Conservation (phyloP, 805 yeast genomes). For the Suhomyces prunicola region DNA sequence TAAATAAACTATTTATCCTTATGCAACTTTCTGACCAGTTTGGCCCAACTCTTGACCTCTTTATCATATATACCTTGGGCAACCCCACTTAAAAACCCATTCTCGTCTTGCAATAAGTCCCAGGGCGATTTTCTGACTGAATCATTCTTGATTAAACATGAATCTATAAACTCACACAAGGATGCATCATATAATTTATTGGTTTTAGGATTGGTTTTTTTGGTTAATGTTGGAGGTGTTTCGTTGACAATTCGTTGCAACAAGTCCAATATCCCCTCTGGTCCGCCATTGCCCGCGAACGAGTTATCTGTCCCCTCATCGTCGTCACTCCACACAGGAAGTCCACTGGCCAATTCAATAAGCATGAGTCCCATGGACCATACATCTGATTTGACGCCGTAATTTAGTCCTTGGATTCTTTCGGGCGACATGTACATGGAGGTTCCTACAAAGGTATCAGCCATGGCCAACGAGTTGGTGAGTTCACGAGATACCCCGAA, state of each 20-base stretch:
- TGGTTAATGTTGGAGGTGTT: slow-evolving; percentile 67
- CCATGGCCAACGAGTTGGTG: slow-evolving; percentile 77
- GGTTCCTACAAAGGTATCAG: slow-evolving; percentile 97
- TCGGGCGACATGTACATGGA: slow-evolving; percentile 97
- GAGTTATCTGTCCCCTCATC: slow-evolving; percentile 23
- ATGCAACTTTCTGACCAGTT: slow-evolving; percentile 31
- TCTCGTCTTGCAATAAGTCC: slow-evolving; percentile 49
- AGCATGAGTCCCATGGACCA: slow-evolving; percentile 95
- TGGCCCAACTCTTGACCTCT: slow-evolving; percentile 41
- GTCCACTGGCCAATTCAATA: slow-evolving; percentile 83
- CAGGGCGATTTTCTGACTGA: slow-evolving; percentile 66
- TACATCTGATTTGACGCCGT: slow-evolving; percentile 93
- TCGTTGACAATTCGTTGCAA: slow-evolving; percentile 93
- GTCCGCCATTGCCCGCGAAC: slow-evolving; percentile 38
- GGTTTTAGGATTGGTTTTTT: slow-evolving; percentile 29
- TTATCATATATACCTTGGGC: slow-evolving; percentile 31
- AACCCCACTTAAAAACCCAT: slow-evolving; percentile 30
- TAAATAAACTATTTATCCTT: slow-evolving; percentile 17
- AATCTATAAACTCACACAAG: slow-evolving; percentile 66
- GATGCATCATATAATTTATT: slow-evolving; percentile 36
- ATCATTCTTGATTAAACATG: slow-evolving; percentile 72
- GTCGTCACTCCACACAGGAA: slow-evolving; percentile 69
- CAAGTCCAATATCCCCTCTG: slow-evolving; percentile 86
- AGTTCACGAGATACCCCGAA: slow-evolving; percentile 94
- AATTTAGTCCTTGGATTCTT: slow-evolving; percentile 90